These are phyloP conservation scores for Penicillium sp. DNA, from an alignment of 2,329 filamentous ascomycete genomes.

Conservation along the genomic window DNA sequence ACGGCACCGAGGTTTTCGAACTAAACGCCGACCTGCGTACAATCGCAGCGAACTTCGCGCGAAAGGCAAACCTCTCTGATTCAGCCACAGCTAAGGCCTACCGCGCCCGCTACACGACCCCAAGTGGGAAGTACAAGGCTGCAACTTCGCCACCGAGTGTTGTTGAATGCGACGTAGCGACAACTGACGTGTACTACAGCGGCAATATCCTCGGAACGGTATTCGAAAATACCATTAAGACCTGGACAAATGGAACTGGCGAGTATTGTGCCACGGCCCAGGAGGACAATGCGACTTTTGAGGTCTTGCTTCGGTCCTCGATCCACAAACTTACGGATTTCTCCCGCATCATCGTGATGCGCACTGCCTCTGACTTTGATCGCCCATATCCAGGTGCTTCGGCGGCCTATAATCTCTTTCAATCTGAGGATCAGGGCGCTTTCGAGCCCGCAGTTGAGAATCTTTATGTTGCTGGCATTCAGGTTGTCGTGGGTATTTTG, in stretches of 20 bases:
- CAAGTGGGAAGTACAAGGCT: slow-evolving; percentile 38
- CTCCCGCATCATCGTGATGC: slow-evolving; percentile 64
- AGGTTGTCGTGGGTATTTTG: slow-evolving; percentile 65
- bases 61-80: slow-evolving; percentile 54
- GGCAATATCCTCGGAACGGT: slow-evolving; percentile 60
- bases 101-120: slow-evolving; percentile 52
- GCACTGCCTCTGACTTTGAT: slow-evolving; percentile 70
- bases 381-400: slow-evolving; percentile 60
- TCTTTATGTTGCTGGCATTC: slow-evolving; percentile 64
- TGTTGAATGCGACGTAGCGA: slow-evolving; percentile 65
- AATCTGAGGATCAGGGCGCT: slow-evolving; percentile 58
- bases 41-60: slow-evolving; percentile 53
- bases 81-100: slow-evolving; percentile 52
- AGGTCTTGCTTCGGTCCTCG: slow-evolving; percentile 62
- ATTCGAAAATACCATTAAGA: slow-evolving; percentile 63
- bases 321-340: slow-evolving; percentile 63
- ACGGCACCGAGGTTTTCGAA: slow-evolving; percentile 70
- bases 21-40: slow-evolving; percentile 60
- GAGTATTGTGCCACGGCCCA: slow-evolving; percentile 70
- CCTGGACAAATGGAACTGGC: slow-evolving; percentile 68
- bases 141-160: slow-evolving; percentile 54
- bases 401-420: slow-evolving; percentile 60
- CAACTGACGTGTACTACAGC: slow-evolving; percentile 70
- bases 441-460: slow-evolving; percentile 65
- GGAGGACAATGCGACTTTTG: slow-evolving; percentile 69